These are phyloP conservation scores for Lepidium africanum DNA, from an alignment of 345 rosid genomes.

Conservation along the genomic window DNA sequence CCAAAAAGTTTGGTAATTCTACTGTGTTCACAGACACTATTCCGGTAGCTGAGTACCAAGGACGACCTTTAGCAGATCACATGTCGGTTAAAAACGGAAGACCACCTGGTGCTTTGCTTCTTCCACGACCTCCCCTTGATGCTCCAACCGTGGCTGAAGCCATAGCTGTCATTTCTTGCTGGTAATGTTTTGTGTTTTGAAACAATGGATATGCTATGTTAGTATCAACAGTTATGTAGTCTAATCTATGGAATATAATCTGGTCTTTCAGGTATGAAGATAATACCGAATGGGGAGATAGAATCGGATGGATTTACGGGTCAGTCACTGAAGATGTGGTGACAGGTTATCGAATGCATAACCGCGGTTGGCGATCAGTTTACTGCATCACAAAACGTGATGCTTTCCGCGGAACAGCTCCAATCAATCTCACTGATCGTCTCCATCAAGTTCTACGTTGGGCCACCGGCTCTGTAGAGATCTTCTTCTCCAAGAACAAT, in stretches of 20 bases:
- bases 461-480: conserved; percentile 96
- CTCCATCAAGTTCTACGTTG: conserved; percentile 91
- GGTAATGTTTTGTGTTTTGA: conserved; percentile 28
- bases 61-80: conserved; percentile 92
- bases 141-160: conserved; percentile 99
- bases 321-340: conserved; percentile 62
- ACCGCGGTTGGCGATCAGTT: conserved; percentile 92
- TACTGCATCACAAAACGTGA: conserved; percentile 89
- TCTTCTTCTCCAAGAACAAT: conserved; percentile 82
- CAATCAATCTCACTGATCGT: conserved; percentile 84
- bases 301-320: conserved; percentile 82
- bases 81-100: conserved; percentile 85
- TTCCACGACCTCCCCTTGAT: conserved; percentile 76
- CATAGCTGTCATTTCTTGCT: conserved; percentile 88
- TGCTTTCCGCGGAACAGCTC: conserved; percentile 89
- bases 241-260: neutral
- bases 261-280: conserved; percentile 51
- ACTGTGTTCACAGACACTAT: conserved; percentile 66
- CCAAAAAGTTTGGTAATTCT: conserved; percentile 71
- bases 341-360: conserved; percentile 94
- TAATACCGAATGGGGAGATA: conserved; percentile 86
- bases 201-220: neutral
- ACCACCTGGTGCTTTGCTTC: conserved; percentile 81
- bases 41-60: conserved; percentile 78
- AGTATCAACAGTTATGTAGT: neutral